Conservation (phyloP, 768 basidiomycete genomes). For the Chlorophyllum brunneum region DNA sequence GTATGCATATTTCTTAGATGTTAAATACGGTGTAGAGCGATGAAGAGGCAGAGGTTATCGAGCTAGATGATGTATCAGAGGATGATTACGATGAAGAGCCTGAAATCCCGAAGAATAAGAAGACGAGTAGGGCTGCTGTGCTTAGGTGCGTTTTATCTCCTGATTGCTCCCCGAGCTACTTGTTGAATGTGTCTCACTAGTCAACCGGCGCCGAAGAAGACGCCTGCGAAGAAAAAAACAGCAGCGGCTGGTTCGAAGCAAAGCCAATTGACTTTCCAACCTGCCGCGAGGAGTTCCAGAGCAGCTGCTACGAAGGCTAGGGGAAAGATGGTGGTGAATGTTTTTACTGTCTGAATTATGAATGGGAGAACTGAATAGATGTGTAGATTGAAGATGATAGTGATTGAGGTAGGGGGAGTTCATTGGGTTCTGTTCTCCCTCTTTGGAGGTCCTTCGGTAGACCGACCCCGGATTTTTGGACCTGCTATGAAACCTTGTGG, state of each 20-base stretch:
- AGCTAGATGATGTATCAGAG: slow-evolving; percentile 47
- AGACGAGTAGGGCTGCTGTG: slow-evolving; percentile 60
- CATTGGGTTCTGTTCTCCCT: background rate
- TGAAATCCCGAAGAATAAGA: slow-evolving; percentile 50
- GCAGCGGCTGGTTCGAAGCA: slow-evolving; percentile 44
- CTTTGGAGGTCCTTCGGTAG: no score
- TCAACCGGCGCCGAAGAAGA: slow-evolving; percentile 38
- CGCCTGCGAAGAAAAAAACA: slow-evolving; percentile 49
- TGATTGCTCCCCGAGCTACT: background rate
- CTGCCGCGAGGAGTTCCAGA: slow-evolving; percentile 53
- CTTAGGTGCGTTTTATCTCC: slow-evolving; percentile 44
- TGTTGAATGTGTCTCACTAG: slow-evolving; percentile 16
- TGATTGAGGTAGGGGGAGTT: slow-evolving; percentile 7
- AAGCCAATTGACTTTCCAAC: slow-evolving; percentile 59
- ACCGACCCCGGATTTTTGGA: no score
- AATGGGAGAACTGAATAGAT: background rate
- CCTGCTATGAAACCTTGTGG: no score
- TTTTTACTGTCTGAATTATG: background rate
- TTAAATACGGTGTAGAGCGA: slow-evolving; percentile 12
- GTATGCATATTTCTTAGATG: background rate
- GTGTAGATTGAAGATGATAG: slow-evolving; percentile 20
- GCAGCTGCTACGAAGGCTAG: slow-evolving; percentile 69
- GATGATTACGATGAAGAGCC: slow-evolving; percentile 37
- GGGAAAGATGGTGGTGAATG: slow-evolving; percentile 53
- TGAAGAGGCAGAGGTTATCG: slow-evolving; percentile 34